Percentiles rank a stretch among this genome's conserved stretches.
Evolutionary conservation across 2,329 filamentous ascomycete species (phyloP).

Genomic region (Eutypa lata): DNA sequence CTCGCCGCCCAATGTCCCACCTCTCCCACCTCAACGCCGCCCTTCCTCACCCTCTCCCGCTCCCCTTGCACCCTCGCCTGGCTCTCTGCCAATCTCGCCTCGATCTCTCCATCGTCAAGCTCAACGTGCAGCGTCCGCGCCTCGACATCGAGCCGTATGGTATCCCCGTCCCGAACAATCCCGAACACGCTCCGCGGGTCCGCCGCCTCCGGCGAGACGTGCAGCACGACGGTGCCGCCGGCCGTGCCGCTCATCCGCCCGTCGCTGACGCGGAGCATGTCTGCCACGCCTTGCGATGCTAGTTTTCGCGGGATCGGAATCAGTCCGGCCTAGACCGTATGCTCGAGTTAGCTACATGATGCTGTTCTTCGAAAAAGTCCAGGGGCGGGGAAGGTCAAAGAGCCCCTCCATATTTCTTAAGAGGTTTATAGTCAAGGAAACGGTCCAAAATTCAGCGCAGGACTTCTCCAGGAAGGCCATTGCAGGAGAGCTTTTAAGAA

Average conservation of each 20-base stretch:
- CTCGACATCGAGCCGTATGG: constrained; percentile 74
- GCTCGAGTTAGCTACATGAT: no score
- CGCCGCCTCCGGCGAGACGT: constrained; percentile 82
- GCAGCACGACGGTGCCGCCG: constrained; percentile 86
- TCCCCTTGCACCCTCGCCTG: constrained; percentile 56
- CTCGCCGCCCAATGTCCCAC: constrained; percentile 33
- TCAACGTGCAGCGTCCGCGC: constrained; percentile 57
- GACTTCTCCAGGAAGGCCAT: no score
- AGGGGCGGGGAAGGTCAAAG: no score
- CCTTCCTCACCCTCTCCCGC: constrained; percentile 38
- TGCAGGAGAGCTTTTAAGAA: no score
- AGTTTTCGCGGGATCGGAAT: constrained; percentile 70
- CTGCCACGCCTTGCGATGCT: constrained; percentile 69
- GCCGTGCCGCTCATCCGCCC: constrained; percentile 83
- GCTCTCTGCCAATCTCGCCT: constrained; percentile 56
- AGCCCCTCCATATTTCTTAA: no score
- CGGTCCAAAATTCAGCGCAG: no score
- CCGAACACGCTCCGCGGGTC: constrained; percentile 74
- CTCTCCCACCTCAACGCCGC: constrained; percentile 21
- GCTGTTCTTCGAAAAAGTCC: no score
- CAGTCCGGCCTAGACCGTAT: constrained; percentile 46
- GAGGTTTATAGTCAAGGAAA: no score
- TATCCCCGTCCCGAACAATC: constrained; percentile 71
- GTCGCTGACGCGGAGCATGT: constrained; percentile 83
- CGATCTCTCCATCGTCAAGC: constrained; percentile 68